These are phyloP conservation scores for Claviceps sp. DNA, from an alignment of 2,329 filamentous ascomycete species.

Conservation along the genomic window DNA sequence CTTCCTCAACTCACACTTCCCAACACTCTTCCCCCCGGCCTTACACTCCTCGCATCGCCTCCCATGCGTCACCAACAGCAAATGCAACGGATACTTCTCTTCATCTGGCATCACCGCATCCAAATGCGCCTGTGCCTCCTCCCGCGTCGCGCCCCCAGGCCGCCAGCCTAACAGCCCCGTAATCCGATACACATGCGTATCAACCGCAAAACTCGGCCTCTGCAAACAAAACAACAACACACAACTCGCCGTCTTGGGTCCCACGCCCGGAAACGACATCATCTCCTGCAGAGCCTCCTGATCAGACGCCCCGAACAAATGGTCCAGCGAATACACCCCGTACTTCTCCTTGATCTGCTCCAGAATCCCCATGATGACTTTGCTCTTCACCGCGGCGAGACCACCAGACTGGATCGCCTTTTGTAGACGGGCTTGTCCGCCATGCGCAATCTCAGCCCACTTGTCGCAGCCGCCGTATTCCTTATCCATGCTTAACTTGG, in stretches of 20 bases:
- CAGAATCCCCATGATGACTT: slow-evolving; percentile 56
- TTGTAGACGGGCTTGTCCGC: slow-evolving; percentile 26
- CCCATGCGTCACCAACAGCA: slow-evolving; percentile 35
- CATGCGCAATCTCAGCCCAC: slow-evolving; percentile 28
- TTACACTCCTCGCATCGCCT: slow-evolving; percentile 31
- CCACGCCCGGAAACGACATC: slow-evolving; percentile 36
- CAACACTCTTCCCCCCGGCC: slow-evolving; percentile 26
- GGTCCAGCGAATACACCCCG: slow-evolving; percentile 33
- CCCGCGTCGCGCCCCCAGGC: slow-evolving; percentile 25
- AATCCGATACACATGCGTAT: slow-evolving; percentile 39
- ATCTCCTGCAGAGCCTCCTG: slow-evolving; percentile 37
- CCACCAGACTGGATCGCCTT: slow-evolving; percentile 60
- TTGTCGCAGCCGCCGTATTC: slow-evolving; percentile 29
- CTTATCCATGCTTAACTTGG: slow-evolving; percentile 35
- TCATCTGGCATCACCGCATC: slow-evolving; percentile 32
- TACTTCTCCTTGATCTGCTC: slow-evolving; percentile 41
- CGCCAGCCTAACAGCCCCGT: slow-evolving; percentile 36
- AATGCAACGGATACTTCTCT: slow-evolving; percentile 36
- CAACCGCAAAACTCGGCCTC: slow-evolving; percentile 36
- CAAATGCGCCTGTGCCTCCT: slow-evolving; percentile 36
- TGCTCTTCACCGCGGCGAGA: slow-evolving; percentile 58
- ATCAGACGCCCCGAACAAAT: slow-evolving; percentile 28
- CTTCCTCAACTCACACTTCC: slow-evolving; percentile 27
- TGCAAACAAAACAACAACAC: slow-evolving; percentile 37
- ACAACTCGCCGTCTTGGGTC: slow-evolving; percentile 41